Evolutionary conservation across 1,139 yeast genomes (phyloP).

Genomic region (Yamadazyma conglobata): DNA sequence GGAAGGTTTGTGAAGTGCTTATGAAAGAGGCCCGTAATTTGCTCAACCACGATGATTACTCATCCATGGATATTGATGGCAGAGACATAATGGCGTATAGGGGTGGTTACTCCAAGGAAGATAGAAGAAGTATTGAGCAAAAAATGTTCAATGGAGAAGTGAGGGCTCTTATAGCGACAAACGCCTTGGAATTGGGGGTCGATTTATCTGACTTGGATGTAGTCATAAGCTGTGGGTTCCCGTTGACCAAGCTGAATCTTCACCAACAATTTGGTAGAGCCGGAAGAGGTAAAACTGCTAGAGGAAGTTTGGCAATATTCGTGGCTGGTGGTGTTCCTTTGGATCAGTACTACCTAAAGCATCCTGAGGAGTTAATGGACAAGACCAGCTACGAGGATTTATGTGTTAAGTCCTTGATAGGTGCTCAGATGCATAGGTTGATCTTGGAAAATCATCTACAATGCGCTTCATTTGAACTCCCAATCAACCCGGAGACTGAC

Average conservation of each 20-base stretch:
- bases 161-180: slow-evolving; percentile 87
- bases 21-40: slow-evolving; percentile 74
- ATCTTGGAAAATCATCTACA: slow-evolving; percentile 80
- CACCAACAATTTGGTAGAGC: slow-evolving; percentile 98
- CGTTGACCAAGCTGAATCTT: slow-evolving; percentile 76
- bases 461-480: slow-evolving; percentile 89
- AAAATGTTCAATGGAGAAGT: slow-evolving; percentile 87
- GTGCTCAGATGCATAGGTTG: slow-evolving; percentile 31
- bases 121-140: slow-evolving; percentile 79
- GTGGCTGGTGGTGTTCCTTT: slow-evolving; percentile 84
- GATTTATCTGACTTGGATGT: slow-evolving; percentile 92
- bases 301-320: slow-evolving; percentile 62
- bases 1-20: slow-evolving; percentile 80
- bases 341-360: slow-evolving; percentile 76
- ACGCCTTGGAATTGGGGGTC: slow-evolving; percentile 91
- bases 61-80: slow-evolving; percentile 38
- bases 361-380: slow-evolving; percentile 62
- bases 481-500: slow-evolving; percentile 55
- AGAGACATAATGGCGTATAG: slow-evolving; percentile 85
- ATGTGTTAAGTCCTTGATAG: slow-evolving; percentile 39
- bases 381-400: slow-evolving; percentile 40
- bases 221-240: slow-evolving; percentile 89
- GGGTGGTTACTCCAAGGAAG: slow-evolving; percentile 88
- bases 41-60: slow-evolving; percentile 23
- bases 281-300: slow-evolving; percentile 76